Base-by-base conservation (phyloP, 2,329 filamentous ascomycete genomes). In the Paraphaeosphaeria minitans region DNA sequence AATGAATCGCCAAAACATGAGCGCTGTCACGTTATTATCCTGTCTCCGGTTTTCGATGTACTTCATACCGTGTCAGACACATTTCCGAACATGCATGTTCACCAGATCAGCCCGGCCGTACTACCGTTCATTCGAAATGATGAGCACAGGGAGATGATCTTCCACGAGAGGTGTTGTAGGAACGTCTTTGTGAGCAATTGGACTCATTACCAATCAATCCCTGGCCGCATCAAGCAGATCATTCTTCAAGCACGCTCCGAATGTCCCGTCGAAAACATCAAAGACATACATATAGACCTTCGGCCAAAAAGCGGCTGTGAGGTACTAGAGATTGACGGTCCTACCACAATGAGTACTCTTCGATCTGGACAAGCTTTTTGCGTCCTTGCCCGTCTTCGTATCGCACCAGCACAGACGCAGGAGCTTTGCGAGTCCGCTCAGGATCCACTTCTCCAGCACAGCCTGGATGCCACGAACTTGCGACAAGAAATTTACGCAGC, bases 81-180 rank as follows among this genome's bases (percentile, higher is more conserved):
- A 3, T 66, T 63, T 37, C 67, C 71, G 7, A 52, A 61, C 33
- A 33, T 74, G 2, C 59, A 64, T 41, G 55, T 74, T 10, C 69
- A 75, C 53, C 69, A 68, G 22, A 65, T 74, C 53, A 75, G 68
- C 43, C 67, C 70, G 14, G 67, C 68, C 21, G 31, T 62, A 8
- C 51, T 74, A 16, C 72, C 72, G 3, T 70, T 60, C 52, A 62
- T 57, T 16, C 56, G 57, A 12, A 29, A 58, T 14, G 55, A 60
- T n/a, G 58, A 64, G 19, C 47, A 52, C 7, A 47, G 52, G 33
- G 59, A 70, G 14, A 50, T 24, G 3, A 22, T 66, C 4, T 73
- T 69, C 41, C 43, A 39, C 4, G 58, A 67, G 8, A 22, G 24
- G 9, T 74, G 71, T 55, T 74, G 70, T 55, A 58, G 64, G 43